Evolutionary conservation across 768 basidiomycete genomes (phyloP), one percentile per base, ranked within the genome.

Genomic region (Leccinum arenicola): DNA sequence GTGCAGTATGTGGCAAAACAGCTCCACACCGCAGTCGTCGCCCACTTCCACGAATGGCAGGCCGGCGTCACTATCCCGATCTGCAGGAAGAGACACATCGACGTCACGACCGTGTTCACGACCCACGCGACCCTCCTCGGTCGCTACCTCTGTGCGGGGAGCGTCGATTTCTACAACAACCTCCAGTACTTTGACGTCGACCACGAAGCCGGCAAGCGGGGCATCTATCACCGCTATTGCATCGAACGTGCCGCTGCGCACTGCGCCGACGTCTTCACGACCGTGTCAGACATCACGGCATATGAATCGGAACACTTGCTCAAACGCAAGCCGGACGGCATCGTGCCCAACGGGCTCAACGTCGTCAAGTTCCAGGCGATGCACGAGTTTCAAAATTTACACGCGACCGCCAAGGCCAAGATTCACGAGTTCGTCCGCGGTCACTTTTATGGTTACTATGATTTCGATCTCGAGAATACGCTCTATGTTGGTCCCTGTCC

Each of bases 31-130:
- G 94, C 95, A 17, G 92, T 98, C 66, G 83, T 98, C 58, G 95
- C 95, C 64, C 97, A 99, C 75, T 97, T 99, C 80, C 97, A 99
- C 74, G 97, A 99, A 75, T 99, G 97, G 97, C 97, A 98, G 73
- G 96, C 95, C 9, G 95, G 96, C 49, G 85, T 97, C 50, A 93
- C 95, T 25, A 97, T 98, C 57, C 89, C 93, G 8, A 83, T 98
- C 14, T 96, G 93, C 75, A 83, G 97, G 64, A 98, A 97, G 76
- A 84, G 97, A 54, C 95, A 97, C 71, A 89, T 99, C 70, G 97
- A 99, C 76, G 89, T 99, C 64, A 98, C 96, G 48, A 98, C 97
- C 71, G 90, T 98, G 67, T 98, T 98, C 77, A 98, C 96, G 19
- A 98, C 96, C 33, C 96, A 98, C 72, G 97, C 97, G 10, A 99